phyloP scores from a whole-genome alignment of 306 rosid species.

The Vigna angularis region DNA sequence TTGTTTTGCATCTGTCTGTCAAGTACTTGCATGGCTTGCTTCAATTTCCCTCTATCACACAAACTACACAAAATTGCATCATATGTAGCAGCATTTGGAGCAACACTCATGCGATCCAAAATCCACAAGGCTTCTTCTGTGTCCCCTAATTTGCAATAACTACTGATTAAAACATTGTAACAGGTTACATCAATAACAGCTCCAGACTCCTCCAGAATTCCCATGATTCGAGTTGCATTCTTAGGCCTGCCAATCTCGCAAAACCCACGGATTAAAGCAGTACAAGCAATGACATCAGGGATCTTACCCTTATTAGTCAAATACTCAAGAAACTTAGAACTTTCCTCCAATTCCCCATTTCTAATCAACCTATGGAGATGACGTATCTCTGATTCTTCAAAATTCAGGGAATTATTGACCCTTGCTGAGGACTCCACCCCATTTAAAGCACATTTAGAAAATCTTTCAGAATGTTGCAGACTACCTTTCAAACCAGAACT shows the following conservation, averaged over 20 bases:
- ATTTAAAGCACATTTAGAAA: constrained; percentile 42
- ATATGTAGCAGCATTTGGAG: constrained; percentile 74
- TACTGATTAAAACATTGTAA: constrained; percentile 55
- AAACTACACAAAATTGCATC: constrained; percentile 72
- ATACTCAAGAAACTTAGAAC: constrained; percentile 58
- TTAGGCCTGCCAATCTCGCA: constrained; percentile 68
- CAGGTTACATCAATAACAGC: constrained; percentile 76
- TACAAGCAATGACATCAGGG: constrained; percentile 75
- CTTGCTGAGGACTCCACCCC: constrained; percentile 43
- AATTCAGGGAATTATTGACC: constrained; percentile 49
- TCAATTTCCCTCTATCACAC: constrained; percentile 74
- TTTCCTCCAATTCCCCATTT: constrained; percentile 77
- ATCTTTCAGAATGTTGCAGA: constrained; percentile 46
- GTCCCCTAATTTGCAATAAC: constrained; percentile 73
- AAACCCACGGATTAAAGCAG: constrained; percentile 74
- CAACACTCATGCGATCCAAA: constrained; percentile 73
- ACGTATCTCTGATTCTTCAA: constrained; percentile 59
- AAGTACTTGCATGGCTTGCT: constrained; percentile 81
- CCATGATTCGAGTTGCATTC: constrained; percentile 68
- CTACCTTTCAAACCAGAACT: constrained; percentile 54
- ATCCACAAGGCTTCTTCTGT: constrained; percentile 65
- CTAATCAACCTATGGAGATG: constrained; percentile 61
- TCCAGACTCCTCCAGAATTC: constrained; percentile 69
- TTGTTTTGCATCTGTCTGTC: constrained; percentile 66
- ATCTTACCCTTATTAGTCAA: constrained; percentile 63